phyloP scores from a whole-genome alignment of 1,284 basidiomycete genomes.

The Apiotrichum veenhuisii region DNA sequence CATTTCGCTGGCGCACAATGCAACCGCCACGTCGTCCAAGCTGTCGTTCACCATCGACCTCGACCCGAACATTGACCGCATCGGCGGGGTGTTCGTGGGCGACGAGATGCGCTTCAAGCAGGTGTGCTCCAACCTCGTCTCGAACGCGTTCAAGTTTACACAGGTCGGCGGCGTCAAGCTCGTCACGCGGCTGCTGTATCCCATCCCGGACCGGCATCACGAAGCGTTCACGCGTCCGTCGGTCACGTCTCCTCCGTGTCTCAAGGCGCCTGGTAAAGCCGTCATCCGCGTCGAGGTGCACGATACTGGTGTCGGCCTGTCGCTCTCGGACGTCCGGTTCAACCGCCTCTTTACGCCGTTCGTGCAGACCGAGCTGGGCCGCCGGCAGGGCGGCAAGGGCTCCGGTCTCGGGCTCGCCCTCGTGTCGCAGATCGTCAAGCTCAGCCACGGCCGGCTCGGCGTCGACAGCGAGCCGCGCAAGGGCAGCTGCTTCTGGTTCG shows the following conservation, averaged over 20 bases:
- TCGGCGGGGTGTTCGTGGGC: constrained; percentile 54
- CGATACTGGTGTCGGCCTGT: constrained; percentile 75
- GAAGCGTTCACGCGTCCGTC: background rate
- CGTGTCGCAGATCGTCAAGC: constrained; percentile 82
- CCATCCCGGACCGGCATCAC: background rate
- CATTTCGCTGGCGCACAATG: constrained; percentile 68
- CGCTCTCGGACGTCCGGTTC: constrained; percentile 64
- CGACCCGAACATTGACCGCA: constrained; percentile 68
- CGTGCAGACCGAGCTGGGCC: constrained; percentile 56
- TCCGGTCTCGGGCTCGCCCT: constrained; percentile 79
- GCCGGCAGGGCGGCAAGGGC: constrained; percentile 79
- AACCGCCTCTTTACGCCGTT: constrained; percentile 47
- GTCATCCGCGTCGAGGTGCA: constrained; percentile 73
- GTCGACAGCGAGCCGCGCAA: constrained; percentile 45
- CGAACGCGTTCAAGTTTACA: constrained; percentile 62
- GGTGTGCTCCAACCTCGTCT: constrained; percentile 56
- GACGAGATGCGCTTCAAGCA: constrained; percentile 66
- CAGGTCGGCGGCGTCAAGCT: constrained; percentile 55
- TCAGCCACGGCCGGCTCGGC: constrained; percentile 73
- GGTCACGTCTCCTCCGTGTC: background rate
- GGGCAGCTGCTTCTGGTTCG: constrained; percentile 45
- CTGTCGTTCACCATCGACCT: constrained; percentile 66
- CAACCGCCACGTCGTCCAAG: constrained; percentile 68
- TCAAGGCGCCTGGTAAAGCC: constrained; percentile 19
- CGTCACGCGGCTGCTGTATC: constrained; percentile 42